Conservation (phyloP, 106 monocot genomes). For the Phalaenopsis aphrodite region DNA sequence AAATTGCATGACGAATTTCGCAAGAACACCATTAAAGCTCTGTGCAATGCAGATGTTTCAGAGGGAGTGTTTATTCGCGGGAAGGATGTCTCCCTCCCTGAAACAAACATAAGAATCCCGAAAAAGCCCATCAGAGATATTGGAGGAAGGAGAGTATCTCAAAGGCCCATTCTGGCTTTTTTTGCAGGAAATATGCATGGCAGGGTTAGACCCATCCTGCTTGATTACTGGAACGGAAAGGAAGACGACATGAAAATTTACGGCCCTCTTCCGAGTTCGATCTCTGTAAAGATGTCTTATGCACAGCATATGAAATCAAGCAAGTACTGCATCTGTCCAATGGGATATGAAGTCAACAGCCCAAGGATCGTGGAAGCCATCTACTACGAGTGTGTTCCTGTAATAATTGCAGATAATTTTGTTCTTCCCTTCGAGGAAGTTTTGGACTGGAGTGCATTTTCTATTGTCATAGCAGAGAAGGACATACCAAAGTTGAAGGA, state of each 20-base stretch:
- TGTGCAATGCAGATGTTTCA: slow-evolving; percentile 81
- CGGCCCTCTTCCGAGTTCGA: slow-evolving; percentile 28
- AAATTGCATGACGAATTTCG: slow-evolving; percentile 58
- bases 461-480: slow-evolving; percentile 56
- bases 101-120: slow-evolving; percentile 57
- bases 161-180: slow-evolving; percentile 58
- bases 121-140: slow-evolving; percentile 44
- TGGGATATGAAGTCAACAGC: slow-evolving; percentile 87
- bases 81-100: slow-evolving; percentile 87
- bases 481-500: slow-evolving; percentile 67
- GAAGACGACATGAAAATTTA: slow-evolving; percentile 57
- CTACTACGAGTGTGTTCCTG: slow-evolving; percentile 81
- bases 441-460: slow-evolving; percentile 66
- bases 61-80: slow-evolving; percentile 66
- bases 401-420: slow-evolving; percentile 72
- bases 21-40: slow-evolving; percentile 63
- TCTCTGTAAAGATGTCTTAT: slow-evolving; percentile 46
- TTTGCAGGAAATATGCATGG: slow-evolving; percentile 90
- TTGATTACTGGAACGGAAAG: slow-evolving; percentile 39
- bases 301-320: slow-evolving; percentile 69
- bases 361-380: slow-evolving; percentile 83
- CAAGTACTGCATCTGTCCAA: slow-evolving; percentile 72
- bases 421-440: slow-evolving; percentile 69
- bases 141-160: slow-evolving; percentile 54
- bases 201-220: slow-evolving; percentile 56